Evolutionary conservation across 108 stramenopile species (phyloP).

Genomic region (Craspedostauros australis): DNA sequence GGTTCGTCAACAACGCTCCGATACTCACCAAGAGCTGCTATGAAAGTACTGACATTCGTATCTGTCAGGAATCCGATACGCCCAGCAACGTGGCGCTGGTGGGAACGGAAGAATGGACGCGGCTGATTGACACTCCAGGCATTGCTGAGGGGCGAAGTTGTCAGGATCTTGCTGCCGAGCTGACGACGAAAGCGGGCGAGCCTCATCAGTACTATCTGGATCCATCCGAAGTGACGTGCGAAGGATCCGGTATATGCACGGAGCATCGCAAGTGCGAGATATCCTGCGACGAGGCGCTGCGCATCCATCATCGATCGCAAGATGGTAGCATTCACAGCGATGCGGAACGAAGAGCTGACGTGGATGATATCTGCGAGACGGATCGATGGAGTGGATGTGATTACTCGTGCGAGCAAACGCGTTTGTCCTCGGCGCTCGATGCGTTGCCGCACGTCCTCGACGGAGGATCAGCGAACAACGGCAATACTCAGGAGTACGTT

Average conservation of each 20-base stretch:
- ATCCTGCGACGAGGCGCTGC: slow-evolving; percentile 43
- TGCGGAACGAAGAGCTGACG: too few species aligned
- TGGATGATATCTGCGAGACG: slow-evolving; percentile 11
- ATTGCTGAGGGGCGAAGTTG: slow-evolving; percentile 37
- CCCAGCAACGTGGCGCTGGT: slow-evolving; percentile 38
- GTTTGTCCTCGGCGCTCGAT: slow-evolving; percentile 19
- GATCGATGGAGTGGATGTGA: slow-evolving; percentile 68
- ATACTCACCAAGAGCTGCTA: slow-evolving; percentile 17
- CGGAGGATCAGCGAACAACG: too few species aligned
- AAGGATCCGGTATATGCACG: slow-evolving; percentile 50
- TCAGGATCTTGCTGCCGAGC: too few species aligned
- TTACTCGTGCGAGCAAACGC: slow-evolving; percentile 55
- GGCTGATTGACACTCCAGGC: slow-evolving; percentile 45
- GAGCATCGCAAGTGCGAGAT: slow-evolving; percentile 61
- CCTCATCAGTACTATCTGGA: too few species aligned
- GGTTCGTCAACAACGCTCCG: slow-evolving; percentile 8
- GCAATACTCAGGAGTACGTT: too few species aligned
- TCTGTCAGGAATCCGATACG: slow-evolving; percentile 17
- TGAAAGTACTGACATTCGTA: slow-evolving; percentile 17
- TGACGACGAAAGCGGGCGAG: too few species aligned
- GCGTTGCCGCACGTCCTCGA: too few species aligned
- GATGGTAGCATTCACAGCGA: slow-evolving; percentile 19
- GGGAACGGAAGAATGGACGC: slow-evolving; percentile 65
- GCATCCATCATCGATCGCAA: neutral
- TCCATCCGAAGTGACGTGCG: slow-evolving; percentile 37